Evolutionary conservation across 108 stramenopile genomes (phyloP).

Genomic region (Bacterosira constricta): DNA sequence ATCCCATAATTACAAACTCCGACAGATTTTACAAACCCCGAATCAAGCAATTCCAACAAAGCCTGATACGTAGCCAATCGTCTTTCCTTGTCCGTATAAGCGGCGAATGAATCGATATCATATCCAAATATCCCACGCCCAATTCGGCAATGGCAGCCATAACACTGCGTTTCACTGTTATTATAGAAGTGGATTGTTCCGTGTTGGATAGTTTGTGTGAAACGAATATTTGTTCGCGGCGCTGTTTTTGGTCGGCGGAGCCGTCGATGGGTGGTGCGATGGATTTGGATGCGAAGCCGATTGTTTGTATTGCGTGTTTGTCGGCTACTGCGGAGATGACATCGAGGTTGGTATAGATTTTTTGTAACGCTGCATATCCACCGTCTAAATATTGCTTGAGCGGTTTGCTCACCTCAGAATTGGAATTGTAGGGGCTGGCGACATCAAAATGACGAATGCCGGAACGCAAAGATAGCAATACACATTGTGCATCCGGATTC

Average conservation of each 20-base stretch:
- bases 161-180: conserved; percentile 40
- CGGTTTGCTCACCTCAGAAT: conserved; percentile 44
- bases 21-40: conserved; percentile 58
- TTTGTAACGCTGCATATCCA: conserved; percentile 18
- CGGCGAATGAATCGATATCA: conserved; percentile 76
- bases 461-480: conserved; percentile 61
- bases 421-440: conserved; percentile 66
- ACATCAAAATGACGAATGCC: conserved; percentile 76
- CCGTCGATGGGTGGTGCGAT: conserved; percentile 36
- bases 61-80: conserved; percentile 63
- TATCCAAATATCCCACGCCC: conserved; percentile 59
- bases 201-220: conserved; percentile 78
- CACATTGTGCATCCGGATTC: conserved; percentile 52
- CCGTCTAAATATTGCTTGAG: conserved; percentile 43
- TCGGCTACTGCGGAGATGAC: neutral
- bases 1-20: conserved; percentile 84
- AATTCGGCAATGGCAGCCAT: conserved; percentile 33
- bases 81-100: conserved; percentile 49
- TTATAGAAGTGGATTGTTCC: conserved; percentile 64
- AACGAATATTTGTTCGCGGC: conserved; percentile 60
- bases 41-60: conserved; percentile 58
- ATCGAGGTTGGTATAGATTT: conserved; percentile 10
- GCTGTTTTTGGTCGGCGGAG: conserved; percentile 20
- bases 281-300: conserved; percentile 11
- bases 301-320: conserved; percentile 22